Percentiles rank a stretch among this genome's conserved stretches.
Evolutionary conservation across 192 early-diverging fungal species (phyloP).

Genomic region (Mortierella claussenii): DNA sequence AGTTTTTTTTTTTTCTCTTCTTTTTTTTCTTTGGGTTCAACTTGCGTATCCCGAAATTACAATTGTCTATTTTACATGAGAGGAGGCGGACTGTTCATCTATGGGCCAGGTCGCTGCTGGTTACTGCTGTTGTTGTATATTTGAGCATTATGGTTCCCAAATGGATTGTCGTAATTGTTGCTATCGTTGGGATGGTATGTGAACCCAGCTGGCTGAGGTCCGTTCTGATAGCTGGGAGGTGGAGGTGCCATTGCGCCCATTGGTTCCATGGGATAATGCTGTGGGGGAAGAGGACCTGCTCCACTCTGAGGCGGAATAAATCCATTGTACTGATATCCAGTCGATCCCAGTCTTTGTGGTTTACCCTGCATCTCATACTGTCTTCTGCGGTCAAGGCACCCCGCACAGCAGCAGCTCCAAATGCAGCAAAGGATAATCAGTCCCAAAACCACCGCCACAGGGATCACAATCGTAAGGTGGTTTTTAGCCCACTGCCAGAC

Average conservation of each 20-base stretch:
- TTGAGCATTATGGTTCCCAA: slow-evolving; percentile 27
- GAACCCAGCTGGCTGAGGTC: not conserved
- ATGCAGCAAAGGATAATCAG: slow-evolving; percentile 53
- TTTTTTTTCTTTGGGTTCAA: too few species aligned
- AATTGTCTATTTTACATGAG: not conserved
- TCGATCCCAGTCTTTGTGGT: slow-evolving; percentile 12
- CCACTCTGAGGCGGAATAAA: slow-evolving; percentile 1
- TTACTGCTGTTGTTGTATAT: not conserved
- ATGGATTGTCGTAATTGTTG: slow-evolving; percentile 10
- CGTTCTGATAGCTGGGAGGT: slow-evolving; percentile 21
- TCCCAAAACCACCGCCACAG: slow-evolving; percentile 49
- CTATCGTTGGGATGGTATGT: slow-evolving; percentile 14
- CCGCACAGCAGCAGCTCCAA: slow-evolving; percentile 47
- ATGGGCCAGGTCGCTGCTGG: slow-evolving; percentile 4
- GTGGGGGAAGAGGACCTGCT: slow-evolving; percentile 7
- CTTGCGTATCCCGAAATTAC: not conserved
- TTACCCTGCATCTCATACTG: slow-evolving; percentile 6
- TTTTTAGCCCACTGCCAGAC: slow-evolving; percentile 57
- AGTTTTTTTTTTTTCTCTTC: too few species aligned
- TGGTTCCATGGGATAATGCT: slow-evolving; percentile 34
- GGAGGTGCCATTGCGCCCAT: slow-evolving; percentile 13
- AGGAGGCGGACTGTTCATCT: too few species aligned
- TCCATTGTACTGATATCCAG: slow-evolving; percentile 12
- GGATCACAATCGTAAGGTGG: slow-evolving; percentile 58
- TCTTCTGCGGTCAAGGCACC: slow-evolving; percentile 23